Conservation (phyloP, 257 asterid genomes). For the Solanum gracilifrons region DNA sequence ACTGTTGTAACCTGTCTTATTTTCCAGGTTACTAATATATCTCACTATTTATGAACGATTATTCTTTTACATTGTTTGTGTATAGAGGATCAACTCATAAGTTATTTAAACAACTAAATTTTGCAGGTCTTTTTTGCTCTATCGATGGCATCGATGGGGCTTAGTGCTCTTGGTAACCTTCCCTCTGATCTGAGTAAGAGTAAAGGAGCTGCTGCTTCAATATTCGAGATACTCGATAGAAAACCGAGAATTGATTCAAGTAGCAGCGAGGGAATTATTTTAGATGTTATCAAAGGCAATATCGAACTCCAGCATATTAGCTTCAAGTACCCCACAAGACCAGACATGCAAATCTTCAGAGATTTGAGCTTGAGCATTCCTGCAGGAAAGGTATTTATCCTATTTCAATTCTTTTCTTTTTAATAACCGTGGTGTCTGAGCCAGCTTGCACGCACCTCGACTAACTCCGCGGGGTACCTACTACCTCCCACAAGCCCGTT, state of each 20-base stretch:
- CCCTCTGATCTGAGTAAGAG: conserved; percentile 59
- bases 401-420: neutral
- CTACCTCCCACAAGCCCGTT: neutral
- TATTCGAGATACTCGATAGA: conserved; percentile 45
- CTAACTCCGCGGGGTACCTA: neutral
- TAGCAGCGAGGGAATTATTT: conserved; percentile 17
- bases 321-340: conserved; percentile 59
- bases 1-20: neutral
- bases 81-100: neutral
- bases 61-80: neutral
- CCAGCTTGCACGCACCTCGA: neutral
- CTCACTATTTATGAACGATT: neutral
- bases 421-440: neutral
- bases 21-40: neutral
- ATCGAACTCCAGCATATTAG: conserved; percentile 34
- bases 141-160: conserved; percentile 39
- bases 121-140: conserved; percentile 50
- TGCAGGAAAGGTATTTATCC: conserved; percentile 34
- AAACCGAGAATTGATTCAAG: conserved; percentile 36
- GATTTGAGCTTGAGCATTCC: conserved; percentile 43
- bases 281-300: conserved; percentile 47
- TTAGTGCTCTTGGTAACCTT: conserved; percentile 50
- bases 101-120: neutral
- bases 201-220: conserved; percentile 46
- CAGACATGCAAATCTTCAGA: conserved; percentile 40